Percentiles rank a stretch among this genome's conserved stretches.
phyloP scores from a whole-genome alignment of 1,284 basidiomycete genomes.

The Leccinum pachyderme region DNA sequence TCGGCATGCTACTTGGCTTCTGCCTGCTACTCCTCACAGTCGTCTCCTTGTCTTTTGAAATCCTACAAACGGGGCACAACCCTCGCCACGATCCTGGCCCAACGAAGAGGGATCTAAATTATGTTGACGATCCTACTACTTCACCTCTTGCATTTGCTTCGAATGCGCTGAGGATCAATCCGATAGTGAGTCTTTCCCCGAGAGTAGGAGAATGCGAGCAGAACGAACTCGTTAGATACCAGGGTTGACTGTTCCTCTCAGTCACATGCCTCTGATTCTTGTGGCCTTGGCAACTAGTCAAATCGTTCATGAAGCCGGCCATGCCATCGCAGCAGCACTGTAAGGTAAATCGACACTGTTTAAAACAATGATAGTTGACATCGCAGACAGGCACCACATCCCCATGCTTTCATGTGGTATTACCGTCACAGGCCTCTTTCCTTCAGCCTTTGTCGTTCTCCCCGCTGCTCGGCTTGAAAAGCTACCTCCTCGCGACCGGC shows the following conservation, averaged over 20 bases:
- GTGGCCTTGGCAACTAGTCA: slow-evolving; percentile 58
- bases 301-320: slow-evolving; percentile 68
- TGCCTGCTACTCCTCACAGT: slow-evolving; percentile 40
- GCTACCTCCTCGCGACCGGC: slow-evolving; percentile 41
- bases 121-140: not conserved
- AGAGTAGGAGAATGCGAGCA: not conserved
- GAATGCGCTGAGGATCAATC: slow-evolving; percentile 32
- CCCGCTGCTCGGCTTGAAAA: slow-evolving; percentile 41
- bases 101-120: slow-evolving; percentile 16
- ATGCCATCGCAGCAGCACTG: slow-evolving; percentile 66
- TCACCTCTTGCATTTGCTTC: slow-evolving; percentile 12
- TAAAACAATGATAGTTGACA: not conserved
- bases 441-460: slow-evolving; percentile 69
- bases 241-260: slow-evolving; percentile 69
- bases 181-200: slow-evolving; percentile 42
- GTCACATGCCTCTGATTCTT: slow-evolving; percentile 59
- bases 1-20: slow-evolving; percentile 51
- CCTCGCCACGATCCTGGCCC: slow-evolving; percentile 2
- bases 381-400: slow-evolving; percentile 34
- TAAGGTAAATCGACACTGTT: slow-evolving; percentile 36
- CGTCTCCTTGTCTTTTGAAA: slow-evolving; percentile 23
- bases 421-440: slow-evolving; percentile 55
- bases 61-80: slow-evolving; percentile 9
- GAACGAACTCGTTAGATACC: slow-evolving; percentile 53
- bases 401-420: slow-evolving; percentile 58